phyloP scores from a whole-genome alignment of 1,284 basidiomycete genomes.

The Cystodermella granulosa region DNA sequence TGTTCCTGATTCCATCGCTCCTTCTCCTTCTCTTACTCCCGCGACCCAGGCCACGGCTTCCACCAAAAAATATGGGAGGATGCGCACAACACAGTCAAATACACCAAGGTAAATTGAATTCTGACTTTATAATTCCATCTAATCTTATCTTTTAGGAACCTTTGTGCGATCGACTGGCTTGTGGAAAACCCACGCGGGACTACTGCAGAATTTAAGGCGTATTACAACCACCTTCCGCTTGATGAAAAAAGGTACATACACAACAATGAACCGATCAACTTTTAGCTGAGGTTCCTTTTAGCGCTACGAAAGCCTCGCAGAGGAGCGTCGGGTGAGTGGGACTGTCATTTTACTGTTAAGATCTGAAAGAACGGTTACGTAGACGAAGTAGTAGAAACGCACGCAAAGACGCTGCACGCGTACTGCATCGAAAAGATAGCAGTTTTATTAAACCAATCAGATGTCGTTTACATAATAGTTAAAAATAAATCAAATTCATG shows the following conservation, averaged over 20 bases:
- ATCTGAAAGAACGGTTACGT: no score
- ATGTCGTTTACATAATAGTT: no score
- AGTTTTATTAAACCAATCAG: no score
- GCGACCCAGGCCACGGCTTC: no score
- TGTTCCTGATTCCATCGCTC: neutral
- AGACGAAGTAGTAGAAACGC: no score
- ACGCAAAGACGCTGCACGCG: no score
- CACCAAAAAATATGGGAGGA: neutral
- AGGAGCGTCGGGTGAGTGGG: neutral
- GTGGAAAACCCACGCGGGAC: neutral
- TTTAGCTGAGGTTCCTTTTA: neutral
- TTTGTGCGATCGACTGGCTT: neutral
- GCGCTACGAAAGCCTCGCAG: neutral
- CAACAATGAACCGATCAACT: neutral
- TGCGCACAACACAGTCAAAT: neutral
- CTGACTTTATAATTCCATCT: neutral
- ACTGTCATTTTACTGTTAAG: no score
- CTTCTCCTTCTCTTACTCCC: no score
- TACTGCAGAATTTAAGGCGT: neutral
- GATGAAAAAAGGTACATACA: neutral
- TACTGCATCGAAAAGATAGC: no score
- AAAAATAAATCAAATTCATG: no score
- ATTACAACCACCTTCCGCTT: neutral
- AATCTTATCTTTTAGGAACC: neutral
- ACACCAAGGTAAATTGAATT: neutral